Evolutionary conservation across 192 early-diverging fungal species (phyloP), one percentile per base, ranked within the genome.

Genomic region (Coemansia sp.): DNA sequence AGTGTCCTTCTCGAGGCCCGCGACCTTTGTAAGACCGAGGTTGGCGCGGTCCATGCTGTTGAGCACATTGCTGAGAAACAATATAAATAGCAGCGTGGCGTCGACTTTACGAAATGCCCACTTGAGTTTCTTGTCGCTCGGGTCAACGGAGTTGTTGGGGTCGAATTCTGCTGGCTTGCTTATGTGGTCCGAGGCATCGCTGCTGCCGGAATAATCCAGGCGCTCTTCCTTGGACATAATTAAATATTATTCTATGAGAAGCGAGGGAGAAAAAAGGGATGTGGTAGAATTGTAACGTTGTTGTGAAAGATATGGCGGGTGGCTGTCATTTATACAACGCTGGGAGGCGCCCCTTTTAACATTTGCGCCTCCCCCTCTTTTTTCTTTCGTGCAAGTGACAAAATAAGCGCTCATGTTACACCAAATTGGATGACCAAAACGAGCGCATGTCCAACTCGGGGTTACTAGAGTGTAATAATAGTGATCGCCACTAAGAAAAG

Each of bases 1-100:
- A 3, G 70, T 75, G 41, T 75, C 73, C 5, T 70, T 53, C 39
- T 81, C 79, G 20, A 81, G 71, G 4, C 67, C 64, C 9, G 64
- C 79, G 3, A 81, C 79, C 62, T 81, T 81, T 9, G 79, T 57
- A 27, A 81, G 38, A 8, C 79, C 79, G 40, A 81, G 70, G 58
- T 81, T 81, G 43, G 57, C 79, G 10, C 79, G 73, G 61, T 81
- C 79, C 74, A 81, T 81, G 50, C 70, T 72, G 66, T 81, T 81
- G 55, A 81, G 79, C 18, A 81, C 74, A 33, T 76, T 81, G 65
- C 79, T 76, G 3, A 81, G 63, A 15, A 81, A 76, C 1, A 81
- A 24, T 1, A 81, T 70, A 13, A 76, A 69, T 3, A 81, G 74
- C 36, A 81, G 68, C 3, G 74, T 73, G 1, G 71, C 71, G 65